A percentile compares a stretch with the other conserved stretches of the same genome.
These are phyloP conservation scores for Periconia sp. DNA, from an alignment of 2,329 filamentous ascomycete species.

Conservation along the genomic window DNA sequence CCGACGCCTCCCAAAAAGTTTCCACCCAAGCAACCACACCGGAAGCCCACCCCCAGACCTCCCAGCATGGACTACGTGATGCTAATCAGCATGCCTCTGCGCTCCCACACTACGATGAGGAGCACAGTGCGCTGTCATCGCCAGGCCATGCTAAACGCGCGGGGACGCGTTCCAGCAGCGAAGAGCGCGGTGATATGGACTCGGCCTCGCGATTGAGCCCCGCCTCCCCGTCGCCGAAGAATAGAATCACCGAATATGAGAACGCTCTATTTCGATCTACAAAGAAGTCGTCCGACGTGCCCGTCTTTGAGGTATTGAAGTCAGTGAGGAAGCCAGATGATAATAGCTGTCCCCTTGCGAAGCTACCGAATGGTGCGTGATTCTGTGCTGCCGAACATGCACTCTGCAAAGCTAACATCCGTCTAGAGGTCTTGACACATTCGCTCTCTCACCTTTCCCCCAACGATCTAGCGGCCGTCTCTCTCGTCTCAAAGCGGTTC, in stretches of 20 bases:
- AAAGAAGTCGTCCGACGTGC: constrained; percentile 49
- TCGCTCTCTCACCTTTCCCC: constrained; percentile 89
- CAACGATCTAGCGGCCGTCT: constrained; percentile 79
- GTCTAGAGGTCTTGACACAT: constrained; percentile 86
- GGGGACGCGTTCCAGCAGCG: constrained; percentile 26
- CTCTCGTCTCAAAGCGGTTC: constrained; percentile 86
- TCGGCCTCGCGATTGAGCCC: constrained; percentile 39
- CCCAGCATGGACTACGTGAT: constrained; percentile 65
- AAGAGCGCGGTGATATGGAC: constrained; percentile 13
- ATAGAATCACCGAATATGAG: constrained; percentile 63
- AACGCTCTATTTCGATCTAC: constrained; percentile 49
- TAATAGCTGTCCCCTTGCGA: constrained; percentile 57
- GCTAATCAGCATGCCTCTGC: constrained; percentile 53
- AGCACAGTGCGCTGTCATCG: constrained; percentile 31
- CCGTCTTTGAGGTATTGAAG: constrained; percentile 60
- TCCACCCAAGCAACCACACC: constrained; percentile 46
- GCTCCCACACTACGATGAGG: constrained; percentile 45
- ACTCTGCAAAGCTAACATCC: constrained; percentile 13
- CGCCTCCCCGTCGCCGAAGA: constrained; percentile 51
- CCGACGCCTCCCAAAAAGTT: constrained; percentile 56
- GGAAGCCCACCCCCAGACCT: constrained; percentile 43
- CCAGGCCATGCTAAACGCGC: constrained; percentile 22
- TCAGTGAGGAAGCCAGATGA: constrained; percentile 52
- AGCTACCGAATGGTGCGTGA: constrained; percentile 80
- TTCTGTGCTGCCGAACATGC: constrained; percentile 5